These are phyloP conservation scores for Castanea sativa DNA, from an alignment of 306 rosid genomes.

Conservation along the genomic window DNA sequence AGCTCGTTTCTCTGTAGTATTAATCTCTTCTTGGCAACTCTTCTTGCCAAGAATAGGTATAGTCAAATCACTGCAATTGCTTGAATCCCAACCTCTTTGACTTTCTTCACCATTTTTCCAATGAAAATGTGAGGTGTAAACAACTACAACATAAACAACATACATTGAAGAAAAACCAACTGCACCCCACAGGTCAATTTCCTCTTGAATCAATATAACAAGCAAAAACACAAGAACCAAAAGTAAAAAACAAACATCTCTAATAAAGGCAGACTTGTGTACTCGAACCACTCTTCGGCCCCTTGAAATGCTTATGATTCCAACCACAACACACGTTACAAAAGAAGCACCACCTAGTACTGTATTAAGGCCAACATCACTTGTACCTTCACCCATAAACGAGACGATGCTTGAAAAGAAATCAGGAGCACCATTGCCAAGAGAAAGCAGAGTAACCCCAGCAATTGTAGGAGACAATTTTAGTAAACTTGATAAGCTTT, in stretches of 20 bases:
- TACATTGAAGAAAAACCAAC: conserved; percentile 38
- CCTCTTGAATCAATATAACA: conserved; percentile 28
- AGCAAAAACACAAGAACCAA: conserved; percentile 39
- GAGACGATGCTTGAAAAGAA: conserved; percentile 49
- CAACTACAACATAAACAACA: conserved; percentile 43
- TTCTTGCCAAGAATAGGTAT: conserved; percentile 44
- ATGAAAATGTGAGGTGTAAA: conserved; percentile 28
- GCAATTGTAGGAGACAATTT: conserved; percentile 54
- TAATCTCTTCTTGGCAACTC: conserved; percentile 25
- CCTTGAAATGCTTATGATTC: conserved; percentile 38
- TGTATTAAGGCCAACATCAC: conserved; percentile 40
- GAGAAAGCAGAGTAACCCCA: conserved; percentile 61
- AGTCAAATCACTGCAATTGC: conserved; percentile 26
- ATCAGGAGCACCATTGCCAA: conserved; percentile 55
- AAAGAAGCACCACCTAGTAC: conserved; percentile 54
- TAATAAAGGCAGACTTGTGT: conserved; percentile 37
- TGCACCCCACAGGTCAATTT: conserved; percentile 40
- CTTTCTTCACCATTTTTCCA: conserved; percentile 18
- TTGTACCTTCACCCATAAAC: conserved; percentile 37
- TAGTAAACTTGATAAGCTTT: conserved; percentile 36
- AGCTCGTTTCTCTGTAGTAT: conserved; percentile 18
- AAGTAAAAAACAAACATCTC: conserved; percentile 48
- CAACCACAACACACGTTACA: conserved; percentile 53
- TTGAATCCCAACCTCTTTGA: conserved; percentile 14
- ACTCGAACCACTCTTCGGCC: conserved; percentile 23